A percentile compares a stretch with the other conserved stretches of the same genome.
These are phyloP conservation scores for Heimioporus sp. DNA, from an alignment of 768 basidiomycete species.

Conservation along the genomic window DNA sequence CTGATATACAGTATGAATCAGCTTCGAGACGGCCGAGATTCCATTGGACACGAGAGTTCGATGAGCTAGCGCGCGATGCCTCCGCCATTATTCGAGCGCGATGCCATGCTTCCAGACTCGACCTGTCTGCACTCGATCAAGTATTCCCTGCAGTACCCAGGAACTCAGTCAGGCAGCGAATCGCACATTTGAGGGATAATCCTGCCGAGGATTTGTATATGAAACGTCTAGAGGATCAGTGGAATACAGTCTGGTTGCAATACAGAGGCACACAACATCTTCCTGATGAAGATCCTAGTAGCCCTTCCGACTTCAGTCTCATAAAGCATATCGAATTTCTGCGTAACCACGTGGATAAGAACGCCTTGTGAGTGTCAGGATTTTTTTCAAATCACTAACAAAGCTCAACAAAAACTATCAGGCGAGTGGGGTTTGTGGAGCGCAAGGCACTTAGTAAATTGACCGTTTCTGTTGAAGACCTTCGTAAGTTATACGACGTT, in stretches of 20 bases:
- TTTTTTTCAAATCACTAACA: background rate
- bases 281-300: conserved; percentile 67
- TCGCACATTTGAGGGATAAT: conserved; percentile 56
- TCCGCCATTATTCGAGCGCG: conserved; percentile 80
- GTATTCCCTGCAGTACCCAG: conserved; percentile 77
- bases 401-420: conserved; percentile 26
- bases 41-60: conserved; percentile 83
- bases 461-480: conserved; percentile 42
- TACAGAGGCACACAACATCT: conserved; percentile 65
- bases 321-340: conserved; percentile 79
- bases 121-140: conserved; percentile 72
- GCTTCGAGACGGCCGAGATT: conserved; percentile 60
- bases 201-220: conserved; percentile 74
- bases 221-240: conserved; percentile 75
- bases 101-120: conserved; percentile 60
- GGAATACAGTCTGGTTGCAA: conserved; percentile 75
- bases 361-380: conserved; percentile 65
- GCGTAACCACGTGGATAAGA: conserved; percentile 80
- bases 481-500: conserved; percentile 50
- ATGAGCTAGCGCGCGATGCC: conserved; percentile 86
- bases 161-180: conserved; percentile 68
- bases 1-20: conserved; percentile 8
- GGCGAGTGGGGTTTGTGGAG: conserved; percentile 63
- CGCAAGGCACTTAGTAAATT: conserved; percentile 38
- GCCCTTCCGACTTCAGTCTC: conserved; percentile 76